Conservation (phyloP, 257 asterid genomes). For the Solanum virginianum region DNA sequence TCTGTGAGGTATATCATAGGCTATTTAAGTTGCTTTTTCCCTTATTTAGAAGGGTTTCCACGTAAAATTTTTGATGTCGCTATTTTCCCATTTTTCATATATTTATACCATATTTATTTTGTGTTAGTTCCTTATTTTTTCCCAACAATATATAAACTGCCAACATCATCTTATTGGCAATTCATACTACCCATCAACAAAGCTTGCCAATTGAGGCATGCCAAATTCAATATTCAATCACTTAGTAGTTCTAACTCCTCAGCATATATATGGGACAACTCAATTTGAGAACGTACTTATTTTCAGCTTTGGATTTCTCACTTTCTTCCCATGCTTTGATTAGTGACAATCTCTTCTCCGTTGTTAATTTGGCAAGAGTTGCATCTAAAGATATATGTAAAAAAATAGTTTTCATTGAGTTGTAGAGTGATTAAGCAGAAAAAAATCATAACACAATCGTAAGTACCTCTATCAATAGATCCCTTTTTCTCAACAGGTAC, state of each 20-base stretch:
- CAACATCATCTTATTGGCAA: neutral
- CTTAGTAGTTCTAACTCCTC: neutral
- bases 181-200: neutral
- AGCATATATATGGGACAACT: neutral
- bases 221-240: neutral
- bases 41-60: too few relatives aligned
- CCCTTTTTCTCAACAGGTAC: constrained; percentile 53
- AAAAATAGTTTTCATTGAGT: neutral
- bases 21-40: too few relatives aligned
- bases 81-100: too few relatives aligned
- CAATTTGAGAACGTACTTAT: constrained; percentile 38
- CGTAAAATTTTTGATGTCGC: too few relatives aligned
- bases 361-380: constrained; percentile 61
- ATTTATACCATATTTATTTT: too few relatives aligned
- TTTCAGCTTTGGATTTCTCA: constrained; percentile 83
- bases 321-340: constrained; percentile 97
- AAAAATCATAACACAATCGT: neutral
- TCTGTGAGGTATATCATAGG: too few relatives aligned
- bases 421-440: neutral
- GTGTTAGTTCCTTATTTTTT: too few relatives aligned
- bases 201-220: neutral
- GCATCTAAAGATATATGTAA: constrained; percentile 30
- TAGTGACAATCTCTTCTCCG: constrained; percentile 69
- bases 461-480: constrained; percentile 72
- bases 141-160: neutral